Base-by-base conservation (phyloP, 306 rosid species). In the Cucurbita argyrosperma region DNA sequence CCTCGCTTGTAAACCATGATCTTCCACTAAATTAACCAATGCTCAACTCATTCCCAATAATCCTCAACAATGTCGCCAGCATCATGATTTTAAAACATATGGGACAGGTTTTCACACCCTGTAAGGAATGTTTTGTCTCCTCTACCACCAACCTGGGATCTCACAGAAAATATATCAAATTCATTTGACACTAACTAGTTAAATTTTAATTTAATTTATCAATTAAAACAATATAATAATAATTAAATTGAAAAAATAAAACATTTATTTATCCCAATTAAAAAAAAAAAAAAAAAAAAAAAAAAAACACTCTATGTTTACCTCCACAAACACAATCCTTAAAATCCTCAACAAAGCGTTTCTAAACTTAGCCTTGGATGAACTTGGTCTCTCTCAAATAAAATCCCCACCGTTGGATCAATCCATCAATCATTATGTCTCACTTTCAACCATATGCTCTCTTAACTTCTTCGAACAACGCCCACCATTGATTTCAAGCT, bases 361-460 rank as follows among this genome's bases (percentile, higher is more conserved):
- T 78, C 77, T 56, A 35, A 56, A 81, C 80, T 81, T 30, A 76
- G 77, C 70, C 50, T 38, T 52, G 7, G 14, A 58, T 64, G 40
- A 84, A 83, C 87, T 84, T 76, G 80, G 84, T 84, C 85, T 74
- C 68, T 76, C 77, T 75, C 87, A 85, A 43, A n/a, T 60, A 14
- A 10, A n/a, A 51, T 38, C 43, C 63, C 57, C 26, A 62, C 54
- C 53, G 35, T 47, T n/a, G 26, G 65, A 49, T 38, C 12, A 19
- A 47, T 71, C 54, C 62, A 26, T 79, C 72, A 67, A 46, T 46
- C 42, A 8, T 14, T 39, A 42, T 42, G 71, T 42, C 37, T 8
- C 13, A 46, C 15, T 46, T 68, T 46, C 56, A 50, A 14, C 56
- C 10, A 21, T 61, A 61, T 46, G 42, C 5, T 23, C 56, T 68